These are phyloP conservation scores for Hypoxylon cercidicola DNA, from an alignment of 495 filamentous ascomycete species.

Conservation along the genomic window DNA sequence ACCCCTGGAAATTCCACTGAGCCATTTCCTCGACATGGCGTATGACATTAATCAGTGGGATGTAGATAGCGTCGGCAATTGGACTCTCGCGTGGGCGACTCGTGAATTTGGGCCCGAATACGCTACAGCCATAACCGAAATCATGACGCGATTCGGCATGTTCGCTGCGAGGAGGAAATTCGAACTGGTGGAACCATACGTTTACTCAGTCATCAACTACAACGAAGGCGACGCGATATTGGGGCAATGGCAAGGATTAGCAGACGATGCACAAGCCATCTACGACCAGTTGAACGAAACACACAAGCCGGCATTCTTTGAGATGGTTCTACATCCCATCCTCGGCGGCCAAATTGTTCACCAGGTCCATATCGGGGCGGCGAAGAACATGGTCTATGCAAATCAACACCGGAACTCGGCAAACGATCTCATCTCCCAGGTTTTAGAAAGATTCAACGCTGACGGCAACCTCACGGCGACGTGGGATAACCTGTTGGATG, in stretches of 20 bases:
- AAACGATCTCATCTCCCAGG: slow-evolving; percentile 68
- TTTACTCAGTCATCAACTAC: slow-evolving; percentile 75
- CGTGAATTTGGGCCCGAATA: slow-evolving; percentile 67
- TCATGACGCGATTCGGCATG: slow-evolving; percentile 71
- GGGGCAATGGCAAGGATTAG: slow-evolving; percentile 70
- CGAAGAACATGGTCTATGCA: slow-evolving; percentile 70
- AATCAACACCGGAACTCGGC: slow-evolving; percentile 72
- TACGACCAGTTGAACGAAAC: slow-evolving; percentile 62
- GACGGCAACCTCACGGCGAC: slow-evolving; percentile 68
- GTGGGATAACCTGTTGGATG: slow-evolving; percentile 71
- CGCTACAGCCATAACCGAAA: slow-evolving; percentile 60
- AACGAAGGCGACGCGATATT: slow-evolving; percentile 74
- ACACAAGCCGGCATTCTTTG: slow-evolving; percentile 69
- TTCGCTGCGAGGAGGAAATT: slow-evolving; percentile 73
- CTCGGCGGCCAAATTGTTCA: slow-evolving; percentile 70
- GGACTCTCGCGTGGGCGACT: slow-evolving; percentile 66
- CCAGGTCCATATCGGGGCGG: slow-evolving; percentile 69
- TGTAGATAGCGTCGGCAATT: slow-evolving; percentile 64
- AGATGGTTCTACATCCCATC: slow-evolving; percentile 75
- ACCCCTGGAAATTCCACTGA: slow-evolving; percentile 74
- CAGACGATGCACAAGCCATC: slow-evolving; percentile 62
- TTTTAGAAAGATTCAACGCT: slow-evolving; percentile 67
- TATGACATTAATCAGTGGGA: slow-evolving; percentile 69
- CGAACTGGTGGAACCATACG: slow-evolving; percentile 71
- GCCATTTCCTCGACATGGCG: slow-evolving; percentile 72